Evolutionary conservation across 257 asterid genomes (phyloP).

Genomic region (Sherardia arvensis): DNA sequence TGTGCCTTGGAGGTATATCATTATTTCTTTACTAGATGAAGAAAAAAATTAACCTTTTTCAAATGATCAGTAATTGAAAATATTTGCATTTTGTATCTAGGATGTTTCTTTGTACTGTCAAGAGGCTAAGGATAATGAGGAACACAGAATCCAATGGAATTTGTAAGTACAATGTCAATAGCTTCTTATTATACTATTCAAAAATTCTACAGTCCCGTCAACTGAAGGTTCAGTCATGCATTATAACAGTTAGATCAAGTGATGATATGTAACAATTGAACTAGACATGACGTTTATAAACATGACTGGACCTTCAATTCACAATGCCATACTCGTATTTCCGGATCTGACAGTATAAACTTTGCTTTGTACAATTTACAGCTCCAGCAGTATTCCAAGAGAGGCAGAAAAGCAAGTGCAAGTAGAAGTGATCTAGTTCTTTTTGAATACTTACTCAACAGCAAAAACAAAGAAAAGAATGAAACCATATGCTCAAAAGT

Average conservation of each 20-base stretch:
- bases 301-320: too few species aligned
- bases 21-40: neutral
- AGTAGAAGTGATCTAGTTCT: neutral
- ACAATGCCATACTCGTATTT: too few species aligned
- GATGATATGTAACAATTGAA: too few species aligned
- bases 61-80: neutral
- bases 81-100: conserved; percentile 17
- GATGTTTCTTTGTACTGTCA: conserved; percentile 75
- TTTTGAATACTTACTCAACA: neutral
- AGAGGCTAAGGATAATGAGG: conserved; percentile 78
- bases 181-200: neutral
- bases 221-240: too few species aligned
- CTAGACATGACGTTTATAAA: too few species aligned
- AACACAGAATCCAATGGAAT: conserved; percentile 74
- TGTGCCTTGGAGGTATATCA: conserved; percentile 73
- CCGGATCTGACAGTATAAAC: neutral
- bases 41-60: neutral
- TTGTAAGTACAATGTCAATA: conserved; percentile 39
- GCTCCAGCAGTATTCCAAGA: conserved; percentile 12
- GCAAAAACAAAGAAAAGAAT: neutral
- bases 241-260: too few species aligned
- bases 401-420: conserved; percentile 15
- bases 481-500: neutral
- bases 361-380: neutral
- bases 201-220: too few species aligned